These are phyloP conservation scores for Solanum dulcamara DNA, from an alignment of 257 asterid genomes.

Conservation along the genomic window DNA sequence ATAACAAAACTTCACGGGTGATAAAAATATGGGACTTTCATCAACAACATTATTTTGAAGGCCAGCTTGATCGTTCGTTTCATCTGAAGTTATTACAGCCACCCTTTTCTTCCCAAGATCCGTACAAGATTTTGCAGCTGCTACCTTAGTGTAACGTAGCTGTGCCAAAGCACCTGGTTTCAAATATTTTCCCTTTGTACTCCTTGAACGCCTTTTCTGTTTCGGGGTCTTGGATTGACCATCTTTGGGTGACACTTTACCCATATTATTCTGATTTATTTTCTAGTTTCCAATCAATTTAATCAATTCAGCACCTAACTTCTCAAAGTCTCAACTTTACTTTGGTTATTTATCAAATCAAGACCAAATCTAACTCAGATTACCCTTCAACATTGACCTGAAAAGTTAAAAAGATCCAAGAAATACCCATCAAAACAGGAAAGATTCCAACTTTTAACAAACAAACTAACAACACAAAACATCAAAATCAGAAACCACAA, in stretches of 20 bases:
- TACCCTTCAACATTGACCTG: not conserved
- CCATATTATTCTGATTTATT: not conserved
- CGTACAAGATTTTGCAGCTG: constrained; percentile 64
- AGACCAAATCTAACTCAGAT: not conserved
- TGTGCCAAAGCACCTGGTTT: constrained; percentile 92
- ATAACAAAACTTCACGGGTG: constrained; percentile 55
- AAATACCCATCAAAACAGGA: not conserved
- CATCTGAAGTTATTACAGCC: constrained; percentile 33
- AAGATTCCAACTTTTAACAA: not conserved
- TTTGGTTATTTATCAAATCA: not conserved
- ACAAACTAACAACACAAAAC: not conserved
- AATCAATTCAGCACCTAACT: not conserved
- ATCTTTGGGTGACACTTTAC: constrained; percentile 42
- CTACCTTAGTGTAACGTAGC: constrained; percentile 59
- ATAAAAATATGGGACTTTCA: constrained; percentile 27
- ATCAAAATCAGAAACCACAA: not conserved
- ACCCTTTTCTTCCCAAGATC: constrained; percentile 83
- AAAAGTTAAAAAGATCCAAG: not conserved
- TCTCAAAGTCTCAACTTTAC: not conserved
- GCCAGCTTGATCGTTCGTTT: constrained; percentile 11
- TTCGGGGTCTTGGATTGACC: constrained; percentile 34
- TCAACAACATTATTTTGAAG: constrained; percentile 12
- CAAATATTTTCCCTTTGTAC: constrained; percentile 43
- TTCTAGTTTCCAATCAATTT: not conserved
- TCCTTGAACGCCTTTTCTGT: constrained; percentile 44